Conservation (phyloP, 2,329 filamentous ascomycete species). For the Fusarium piperis region DNA sequence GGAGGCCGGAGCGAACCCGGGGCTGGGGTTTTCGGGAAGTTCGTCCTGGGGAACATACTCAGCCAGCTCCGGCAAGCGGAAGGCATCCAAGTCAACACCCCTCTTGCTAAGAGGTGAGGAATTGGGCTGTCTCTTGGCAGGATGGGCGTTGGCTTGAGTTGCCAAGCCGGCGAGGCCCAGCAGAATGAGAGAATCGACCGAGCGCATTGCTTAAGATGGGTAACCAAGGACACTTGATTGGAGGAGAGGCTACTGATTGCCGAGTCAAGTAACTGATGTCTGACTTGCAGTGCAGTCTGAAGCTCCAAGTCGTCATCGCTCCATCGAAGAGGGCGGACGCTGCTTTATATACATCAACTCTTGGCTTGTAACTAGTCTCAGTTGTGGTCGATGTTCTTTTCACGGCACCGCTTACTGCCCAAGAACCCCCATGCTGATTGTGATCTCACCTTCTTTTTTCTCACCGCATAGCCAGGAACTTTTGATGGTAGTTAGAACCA, state of each 20-base stretch:
- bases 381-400: neutral
- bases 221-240: neutral
- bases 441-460: neutral
- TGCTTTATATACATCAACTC: neutral
- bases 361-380: neutral
- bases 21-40: conserved; percentile 35
- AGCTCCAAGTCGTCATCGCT: neutral
- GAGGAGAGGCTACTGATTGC: neutral
- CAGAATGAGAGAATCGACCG: conserved; percentile 39
- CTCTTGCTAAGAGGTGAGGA: conserved; percentile 40
- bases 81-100: conserved; percentile 47
- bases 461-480: neutral
- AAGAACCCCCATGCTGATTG: neutral
- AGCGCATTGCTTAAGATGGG: conserved; percentile 42
- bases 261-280: neutral
- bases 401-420: neutral
- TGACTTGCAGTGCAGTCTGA: neutral
- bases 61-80: conserved; percentile 44
- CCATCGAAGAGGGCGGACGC: neutral
- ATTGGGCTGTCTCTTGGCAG: conserved; percentile 40
- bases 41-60: conserved; percentile 41
- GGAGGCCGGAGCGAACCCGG: conserved; percentile 39
- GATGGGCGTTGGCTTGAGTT: conserved; percentile 46
- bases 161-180: conserved; percentile 49
- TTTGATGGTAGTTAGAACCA: neutral